Evolutionary conservation across 768 basidiomycete genomes (phyloP).

Genomic region (Cystofilobasidium capitatum): DNA sequence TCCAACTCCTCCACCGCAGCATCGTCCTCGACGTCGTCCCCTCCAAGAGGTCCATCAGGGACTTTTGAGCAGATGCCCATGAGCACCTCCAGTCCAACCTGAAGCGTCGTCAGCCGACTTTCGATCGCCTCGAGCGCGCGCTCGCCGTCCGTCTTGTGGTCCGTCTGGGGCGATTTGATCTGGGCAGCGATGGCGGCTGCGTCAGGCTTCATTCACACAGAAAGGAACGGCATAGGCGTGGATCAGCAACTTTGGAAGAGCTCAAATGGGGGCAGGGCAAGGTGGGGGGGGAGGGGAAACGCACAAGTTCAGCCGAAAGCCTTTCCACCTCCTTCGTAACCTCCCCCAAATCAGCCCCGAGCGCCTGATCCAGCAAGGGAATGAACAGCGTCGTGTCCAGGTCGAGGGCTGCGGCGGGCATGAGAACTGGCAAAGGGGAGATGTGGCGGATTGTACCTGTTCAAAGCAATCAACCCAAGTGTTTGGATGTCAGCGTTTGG

Average conservation of each 20-base stretch:
- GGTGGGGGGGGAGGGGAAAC: slow-evolving; percentile 25
- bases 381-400: slow-evolving; percentile 62
- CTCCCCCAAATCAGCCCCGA: slow-evolving; percentile 53
- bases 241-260: not conserved
- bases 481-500: no score
- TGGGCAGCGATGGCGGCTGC: slow-evolving; percentile 28
- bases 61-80: slow-evolving; percentile 80
- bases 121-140: slow-evolving; percentile 65
- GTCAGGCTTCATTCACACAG: slow-evolving; percentile 31
- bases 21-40: slow-evolving; percentile 39
- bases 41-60: slow-evolving; percentile 39
- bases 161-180: slow-evolving; percentile 56
- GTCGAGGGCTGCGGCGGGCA: slow-evolving; percentile 53
- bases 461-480: no score
- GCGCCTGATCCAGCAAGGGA: slow-evolving; percentile 58
- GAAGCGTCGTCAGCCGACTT: slow-evolving; percentile 58
- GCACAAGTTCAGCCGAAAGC: slow-evolving; percentile 49
- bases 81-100: slow-evolving; percentile 76
- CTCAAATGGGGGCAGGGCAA: not conserved
- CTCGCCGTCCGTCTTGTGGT: slow-evolving; percentile 63
- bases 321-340: slow-evolving; percentile 31
- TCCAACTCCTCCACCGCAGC: no score
- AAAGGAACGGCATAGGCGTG: not conserved
- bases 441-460: slow-evolving; percentile 37
- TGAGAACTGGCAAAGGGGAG: slow-evolving; percentile 62